Conservation (phyloP, 495 filamentous ascomycete genomes). For the Aspergillus homomorphus region DNA sequence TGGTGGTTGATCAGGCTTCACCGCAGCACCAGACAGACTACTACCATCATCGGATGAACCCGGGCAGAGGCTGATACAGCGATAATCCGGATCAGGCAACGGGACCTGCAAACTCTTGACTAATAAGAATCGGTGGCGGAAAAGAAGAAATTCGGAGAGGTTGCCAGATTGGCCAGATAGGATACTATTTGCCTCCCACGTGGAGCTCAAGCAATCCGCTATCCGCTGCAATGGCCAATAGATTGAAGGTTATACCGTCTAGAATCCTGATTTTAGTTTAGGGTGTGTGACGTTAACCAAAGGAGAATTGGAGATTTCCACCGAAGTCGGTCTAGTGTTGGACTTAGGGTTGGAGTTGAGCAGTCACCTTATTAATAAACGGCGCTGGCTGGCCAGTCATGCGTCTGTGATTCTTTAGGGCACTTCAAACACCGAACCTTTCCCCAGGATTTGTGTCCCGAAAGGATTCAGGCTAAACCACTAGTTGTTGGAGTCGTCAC, state of each 20-base stretch:
- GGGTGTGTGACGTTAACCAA: neutral
- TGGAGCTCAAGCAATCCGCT: neutral
- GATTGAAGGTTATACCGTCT: neutral
- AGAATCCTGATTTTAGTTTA: neutral
- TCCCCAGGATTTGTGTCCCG: neutral
- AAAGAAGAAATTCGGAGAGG: neutral
- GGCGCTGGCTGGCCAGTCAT: neutral
- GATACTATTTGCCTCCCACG: neutral
- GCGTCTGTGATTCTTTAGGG: too few species aligned
- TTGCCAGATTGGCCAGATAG: neutral
- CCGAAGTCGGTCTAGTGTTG: neutral
- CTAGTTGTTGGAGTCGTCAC: neutral
- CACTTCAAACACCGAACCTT: neutral
- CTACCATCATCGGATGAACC: neutral
- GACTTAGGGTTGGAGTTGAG: too few species aligned
- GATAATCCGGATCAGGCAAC: neutral
- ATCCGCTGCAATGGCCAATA: neutral
- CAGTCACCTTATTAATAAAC: neutral
- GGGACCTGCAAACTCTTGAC: neutral
- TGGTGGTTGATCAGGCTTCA: neutral
- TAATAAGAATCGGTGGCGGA: neutral
- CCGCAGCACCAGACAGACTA: neutral
- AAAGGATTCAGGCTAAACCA: neutral
- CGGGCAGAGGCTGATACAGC: neutral
- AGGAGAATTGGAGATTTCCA: neutral